phyloP scores from a whole-genome alignment of 2,329 filamentous ascomycete genomes.

The Hypoxylon sp. region DNA sequence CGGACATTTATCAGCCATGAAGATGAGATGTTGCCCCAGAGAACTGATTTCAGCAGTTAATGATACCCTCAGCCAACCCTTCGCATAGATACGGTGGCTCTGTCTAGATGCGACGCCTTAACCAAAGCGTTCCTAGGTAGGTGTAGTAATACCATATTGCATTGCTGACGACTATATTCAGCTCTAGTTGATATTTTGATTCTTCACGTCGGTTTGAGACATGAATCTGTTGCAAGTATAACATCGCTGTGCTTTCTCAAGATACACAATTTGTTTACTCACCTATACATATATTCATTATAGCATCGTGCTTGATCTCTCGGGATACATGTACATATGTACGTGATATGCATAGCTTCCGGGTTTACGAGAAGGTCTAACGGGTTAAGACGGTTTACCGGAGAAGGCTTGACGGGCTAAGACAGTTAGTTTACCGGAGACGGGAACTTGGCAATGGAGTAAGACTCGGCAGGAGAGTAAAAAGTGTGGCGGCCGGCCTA shows the following conservation, averaged over 20 bases:
- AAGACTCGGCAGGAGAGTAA: constrained; percentile 9
- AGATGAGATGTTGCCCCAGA: background rate
- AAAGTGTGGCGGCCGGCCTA: background rate
- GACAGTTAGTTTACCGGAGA: background rate
- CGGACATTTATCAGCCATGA: background rate
- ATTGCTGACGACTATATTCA: background rate
- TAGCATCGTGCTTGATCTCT: no score
- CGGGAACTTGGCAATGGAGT: background rate
- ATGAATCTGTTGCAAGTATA: no score
- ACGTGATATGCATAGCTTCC: background rate
- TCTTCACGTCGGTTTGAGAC: no score
- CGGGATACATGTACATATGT: no score
- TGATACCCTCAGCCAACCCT: constrained; percentile 11
- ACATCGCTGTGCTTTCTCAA: no score
- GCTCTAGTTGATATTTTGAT: background rate
- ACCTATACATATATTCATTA: background rate
- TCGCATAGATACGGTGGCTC: background rate
- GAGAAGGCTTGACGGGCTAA: no score
- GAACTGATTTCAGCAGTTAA: background rate
- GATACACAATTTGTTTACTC: no score
- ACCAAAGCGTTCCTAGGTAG: no score
- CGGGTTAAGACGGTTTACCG: no score
- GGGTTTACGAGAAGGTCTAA: background rate
- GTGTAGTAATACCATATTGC: background rate
- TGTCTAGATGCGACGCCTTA: no score